Base-by-base conservation (phyloP, 805 yeast species). In the Wickerhamomyces kurtzmanii region DNA sequence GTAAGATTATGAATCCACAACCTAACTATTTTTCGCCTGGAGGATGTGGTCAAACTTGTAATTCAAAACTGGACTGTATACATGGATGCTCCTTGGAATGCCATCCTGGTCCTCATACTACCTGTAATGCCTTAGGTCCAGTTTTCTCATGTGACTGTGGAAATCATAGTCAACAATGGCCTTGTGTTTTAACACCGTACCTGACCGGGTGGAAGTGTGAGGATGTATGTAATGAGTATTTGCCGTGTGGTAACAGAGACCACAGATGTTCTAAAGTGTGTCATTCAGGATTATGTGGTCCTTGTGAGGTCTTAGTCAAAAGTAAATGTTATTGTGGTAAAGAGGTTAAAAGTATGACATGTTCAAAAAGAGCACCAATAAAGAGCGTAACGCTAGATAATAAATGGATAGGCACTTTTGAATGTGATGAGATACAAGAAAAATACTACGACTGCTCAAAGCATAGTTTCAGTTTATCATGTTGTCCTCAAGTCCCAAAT, bases 71-170 rank as follows among this genome's bases (percentile, higher is more conserved):
- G 28, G 49, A 53, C 1, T 81, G 96, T 48, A 65, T 75, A 2
- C 96, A 86, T 47, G 69, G 73, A 3, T 86, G 96, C 45, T 53
- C 81, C 1, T 55, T 74, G 4, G 64, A 67, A 11, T 86, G 96
- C 48, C 96, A 86, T 49, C 89, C 95, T 3, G 96, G 95, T 0
- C 80, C 86, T 1, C 96, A 87, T 51, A 74, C 84, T 1, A 59
- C 60, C 22, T 86, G 96, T 57, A 75, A 80, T 10, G 85, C 94
- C 2, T 53, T 79, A 47, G 85, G 89, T 0, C 89, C 93, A 0
- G 52, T 59, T 8, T 53, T 80, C 57, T 55, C 55, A 22, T 86
- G 96, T 52, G 59, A 62, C 17, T 86, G 96, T 59, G 96, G 96
- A 2, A 66, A 65, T 22, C 60, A 68, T 28, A 49, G 62, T 11